A percentile compares a stretch with the other conserved stretches of the same genome.
phyloP scores from a whole-genome alignment of 192 early-diverging fungal genomes.

The Coemansia sp. region DNA sequence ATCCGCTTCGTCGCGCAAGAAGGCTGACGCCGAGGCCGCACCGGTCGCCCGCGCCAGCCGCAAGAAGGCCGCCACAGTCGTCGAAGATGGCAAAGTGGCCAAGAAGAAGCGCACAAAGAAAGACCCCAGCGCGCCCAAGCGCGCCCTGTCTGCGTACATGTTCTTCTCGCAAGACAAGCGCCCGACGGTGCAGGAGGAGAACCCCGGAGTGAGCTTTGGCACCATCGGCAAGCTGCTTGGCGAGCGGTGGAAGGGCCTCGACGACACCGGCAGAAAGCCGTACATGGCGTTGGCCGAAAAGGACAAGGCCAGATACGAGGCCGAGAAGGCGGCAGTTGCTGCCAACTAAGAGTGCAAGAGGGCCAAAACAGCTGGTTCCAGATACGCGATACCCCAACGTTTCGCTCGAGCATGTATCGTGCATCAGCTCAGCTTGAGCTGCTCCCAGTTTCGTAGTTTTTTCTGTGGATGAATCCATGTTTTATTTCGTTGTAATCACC shows the following conservation, averaged over 20 bases:
- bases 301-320: slow-evolving; percentile 51
- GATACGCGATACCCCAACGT: neutral
- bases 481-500: neutral
- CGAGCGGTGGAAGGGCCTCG: slow-evolving; percentile 62
- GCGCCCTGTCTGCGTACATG: slow-evolving; percentile 87
- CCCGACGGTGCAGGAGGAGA: slow-evolving; percentile 69
- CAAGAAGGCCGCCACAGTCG: slow-evolving; percentile 12
- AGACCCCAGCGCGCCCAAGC: slow-evolving; percentile 89
- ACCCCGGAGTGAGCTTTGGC: slow-evolving; percentile 72
- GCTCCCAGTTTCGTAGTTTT: neutral
- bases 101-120: slow-evolving; percentile 62
- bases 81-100: slow-evolving; percentile 33
- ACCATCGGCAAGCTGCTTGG: slow-evolving; percentile 72
- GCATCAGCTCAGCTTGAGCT: no score
- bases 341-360: neutral
- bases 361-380: neutral
- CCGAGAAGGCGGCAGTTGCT: slow-evolving; percentile 35
- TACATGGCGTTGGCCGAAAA: slow-evolving; percentile 51
- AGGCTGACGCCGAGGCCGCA: slow-evolving; percentile 15
- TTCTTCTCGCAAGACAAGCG: slow-evolving; percentile 85
- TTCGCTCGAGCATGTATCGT: no score
- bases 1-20: slow-evolving; percentile 16
- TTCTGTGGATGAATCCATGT: neutral
- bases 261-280: slow-evolving; percentile 56
- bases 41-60: neutral